A percentile compares a stretch with the other conserved stretches of the same genome.
phyloP scores from a whole-genome alignment of 2,329 filamentous ascomycete species.

The Ceratocystis ficicola region DNA sequence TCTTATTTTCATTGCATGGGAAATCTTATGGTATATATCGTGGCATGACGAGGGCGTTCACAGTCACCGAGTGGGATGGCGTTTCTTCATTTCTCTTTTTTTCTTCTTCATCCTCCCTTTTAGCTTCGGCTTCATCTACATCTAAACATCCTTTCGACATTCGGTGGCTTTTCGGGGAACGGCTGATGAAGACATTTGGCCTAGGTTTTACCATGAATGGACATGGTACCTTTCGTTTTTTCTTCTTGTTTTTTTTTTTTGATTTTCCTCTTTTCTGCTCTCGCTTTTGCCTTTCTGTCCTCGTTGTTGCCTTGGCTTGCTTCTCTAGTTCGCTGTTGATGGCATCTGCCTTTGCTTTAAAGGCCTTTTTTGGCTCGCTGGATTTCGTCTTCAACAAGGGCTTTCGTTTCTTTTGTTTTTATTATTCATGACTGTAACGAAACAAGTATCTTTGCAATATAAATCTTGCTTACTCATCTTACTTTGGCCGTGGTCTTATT shows the following conservation, averaged over 20 bases:
- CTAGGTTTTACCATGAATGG: conserved; percentile 20
- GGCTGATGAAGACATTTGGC: conserved; percentile 19
- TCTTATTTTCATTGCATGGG: conserved; percentile 6
- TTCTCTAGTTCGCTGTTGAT: background rate
- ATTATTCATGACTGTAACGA: conserved; percentile 12
- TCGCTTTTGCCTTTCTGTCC: background rate
- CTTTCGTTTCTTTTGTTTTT: background rate
- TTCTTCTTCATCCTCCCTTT: background rate
- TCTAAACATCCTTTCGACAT: conserved; percentile 12
- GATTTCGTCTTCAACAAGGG: background rate
- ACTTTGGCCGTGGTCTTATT: background rate
- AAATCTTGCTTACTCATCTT: conserved; percentile 1
- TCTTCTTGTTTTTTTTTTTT: background rate
- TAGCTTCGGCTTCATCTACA: background rate
- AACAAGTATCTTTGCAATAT: conserved; percentile 9
- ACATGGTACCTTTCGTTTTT: conserved; percentile 18
- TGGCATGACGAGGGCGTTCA: conserved; percentile 17
- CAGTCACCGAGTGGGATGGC: conserved; percentile 10
- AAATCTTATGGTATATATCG: conserved; percentile 14
- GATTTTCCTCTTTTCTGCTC: background rate
- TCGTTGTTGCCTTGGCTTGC: background rate
- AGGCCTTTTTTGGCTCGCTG: background rate
- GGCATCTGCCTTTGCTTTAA: background rate
- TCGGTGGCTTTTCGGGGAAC: conserved; percentile 6
- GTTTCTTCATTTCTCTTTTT: conserved; percentile 5